These are phyloP conservation scores for Beta corolliflora DNA, from an alignment of 179 eudicot genomes.

Conservation along the genomic window DNA sequence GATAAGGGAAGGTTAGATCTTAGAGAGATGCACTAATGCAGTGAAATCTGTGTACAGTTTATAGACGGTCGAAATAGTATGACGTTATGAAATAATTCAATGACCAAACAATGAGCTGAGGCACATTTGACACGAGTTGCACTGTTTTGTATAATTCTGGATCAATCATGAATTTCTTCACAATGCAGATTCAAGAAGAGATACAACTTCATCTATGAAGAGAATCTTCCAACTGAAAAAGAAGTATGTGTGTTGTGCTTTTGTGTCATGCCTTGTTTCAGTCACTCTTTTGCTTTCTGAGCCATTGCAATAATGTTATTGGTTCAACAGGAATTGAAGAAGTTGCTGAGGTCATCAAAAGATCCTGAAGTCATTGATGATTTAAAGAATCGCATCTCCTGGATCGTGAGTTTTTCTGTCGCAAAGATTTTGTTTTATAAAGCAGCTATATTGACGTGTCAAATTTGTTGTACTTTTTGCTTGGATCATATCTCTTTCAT, in stretches of 20 bases:
- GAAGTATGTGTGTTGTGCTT: slow-evolving; percentile 46
- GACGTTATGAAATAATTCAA: neutral
- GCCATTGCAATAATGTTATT: slow-evolving; percentile 10
- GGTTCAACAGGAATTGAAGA: slow-evolving; percentile 56
- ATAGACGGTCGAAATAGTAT: neutral
- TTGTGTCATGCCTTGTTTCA: neutral
- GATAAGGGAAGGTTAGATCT: neutral
- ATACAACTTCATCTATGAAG: slow-evolving; percentile 68
- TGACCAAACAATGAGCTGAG: neutral
- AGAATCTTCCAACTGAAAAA: slow-evolving; percentile 75
- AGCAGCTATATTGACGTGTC: neutral
- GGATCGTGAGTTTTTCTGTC: slow-evolving; percentile 62
- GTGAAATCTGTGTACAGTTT: neutral
- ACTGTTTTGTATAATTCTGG: neutral
- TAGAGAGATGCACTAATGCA: neutral
- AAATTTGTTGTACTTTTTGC: neutral
- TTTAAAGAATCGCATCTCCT: slow-evolving; percentile 46
- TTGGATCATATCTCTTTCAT: neutral
- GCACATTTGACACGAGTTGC: neutral
- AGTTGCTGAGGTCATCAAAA: slow-evolving; percentile 59
- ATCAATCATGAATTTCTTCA: slow-evolving; percentile 4
- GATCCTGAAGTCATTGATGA: slow-evolving; percentile 54
- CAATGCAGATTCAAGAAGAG: slow-evolving; percentile 79
- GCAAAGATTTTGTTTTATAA: neutral
- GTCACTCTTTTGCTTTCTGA: neutral